These are phyloP conservation scores for Licmophora abbreviata DNA, from an alignment of 108 stramenopile genomes.

Conservation along the genomic window DNA sequence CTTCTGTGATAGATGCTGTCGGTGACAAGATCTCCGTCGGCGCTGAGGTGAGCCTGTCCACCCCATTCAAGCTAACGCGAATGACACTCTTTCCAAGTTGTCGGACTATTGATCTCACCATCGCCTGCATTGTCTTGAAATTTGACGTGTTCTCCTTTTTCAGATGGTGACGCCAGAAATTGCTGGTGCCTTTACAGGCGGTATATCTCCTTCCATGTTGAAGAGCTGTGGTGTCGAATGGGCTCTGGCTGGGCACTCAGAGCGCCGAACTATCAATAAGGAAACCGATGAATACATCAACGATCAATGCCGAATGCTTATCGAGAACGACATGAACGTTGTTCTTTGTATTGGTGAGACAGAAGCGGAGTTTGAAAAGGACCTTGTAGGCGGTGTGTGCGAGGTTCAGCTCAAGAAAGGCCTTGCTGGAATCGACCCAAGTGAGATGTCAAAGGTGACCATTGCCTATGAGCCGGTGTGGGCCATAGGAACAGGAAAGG, in stretches of 20 bases:
- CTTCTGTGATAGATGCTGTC: slow-evolving; percentile 26
- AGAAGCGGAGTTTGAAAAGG: slow-evolving; percentile 88
- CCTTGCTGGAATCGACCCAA: slow-evolving; percentile 54
- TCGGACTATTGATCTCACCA: not conserved
- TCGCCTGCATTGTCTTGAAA: not conserved
- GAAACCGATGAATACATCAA: slow-evolving; percentile 92
- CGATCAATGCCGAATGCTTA: slow-evolving; percentile 74
- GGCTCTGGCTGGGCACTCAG: slow-evolving; percentile 95
- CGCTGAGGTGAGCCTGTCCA: slow-evolving; percentile 36
- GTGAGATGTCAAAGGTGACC: slow-evolving; percentile 83
- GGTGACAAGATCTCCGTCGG: slow-evolving; percentile 31
- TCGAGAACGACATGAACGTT: slow-evolving; percentile 87
- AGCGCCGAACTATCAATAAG: slow-evolving; percentile 87
- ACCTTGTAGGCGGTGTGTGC: slow-evolving; percentile 83
- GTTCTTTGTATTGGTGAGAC: slow-evolving; percentile 96
- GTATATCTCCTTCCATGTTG: slow-evolving; percentile 83
- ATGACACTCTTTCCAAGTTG: not conserved
- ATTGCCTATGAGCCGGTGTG: slow-evolving; percentile 95
- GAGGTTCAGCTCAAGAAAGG: slow-evolving; percentile 84
- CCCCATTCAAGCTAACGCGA: not conserved
- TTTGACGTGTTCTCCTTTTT: not conserved
- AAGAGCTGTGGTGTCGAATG: slow-evolving; percentile 80
- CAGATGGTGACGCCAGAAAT: slow-evolving; percentile 56
- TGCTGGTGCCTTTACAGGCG: slow-evolving; percentile 95
- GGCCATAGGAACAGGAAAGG: slow-evolving; percentile 80